phyloP scores from a whole-genome alignment of 148 eudicot genomes.

The Hydrangea macrophylla region DNA sequence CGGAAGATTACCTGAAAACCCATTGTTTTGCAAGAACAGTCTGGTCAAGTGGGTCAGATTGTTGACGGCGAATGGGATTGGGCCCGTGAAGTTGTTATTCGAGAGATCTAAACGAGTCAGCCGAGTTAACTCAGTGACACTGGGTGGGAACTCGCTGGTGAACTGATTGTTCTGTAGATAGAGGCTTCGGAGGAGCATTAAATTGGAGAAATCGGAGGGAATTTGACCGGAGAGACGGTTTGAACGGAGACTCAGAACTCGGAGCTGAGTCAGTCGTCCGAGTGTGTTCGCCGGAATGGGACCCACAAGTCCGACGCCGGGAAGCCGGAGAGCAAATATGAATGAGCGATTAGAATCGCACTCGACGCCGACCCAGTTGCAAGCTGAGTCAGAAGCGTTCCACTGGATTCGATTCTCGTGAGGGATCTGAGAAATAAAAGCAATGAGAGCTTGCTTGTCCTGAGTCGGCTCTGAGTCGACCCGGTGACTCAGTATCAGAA shows the following conservation, averaged over 20 bases:
- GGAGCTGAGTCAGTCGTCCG: conserved; percentile 34
- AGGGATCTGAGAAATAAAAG: conserved; percentile 31
- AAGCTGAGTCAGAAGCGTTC: conserved; percentile 39
- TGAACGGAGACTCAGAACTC: conserved; percentile 38
- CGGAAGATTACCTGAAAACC: conserved; percentile 53
- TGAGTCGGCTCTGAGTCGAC: conserved; percentile 33
- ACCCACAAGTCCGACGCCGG: conserved; percentile 50
- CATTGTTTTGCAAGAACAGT: conserved; percentile 42
- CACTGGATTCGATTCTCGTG: conserved; percentile 40
- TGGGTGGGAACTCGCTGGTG: conserved; percentile 40
- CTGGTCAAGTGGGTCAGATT: conserved; percentile 45
- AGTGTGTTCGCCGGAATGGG: conserved; percentile 46
- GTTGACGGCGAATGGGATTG: conserved; percentile 58
- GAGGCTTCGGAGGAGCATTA: conserved; percentile 32
- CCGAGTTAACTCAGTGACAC: conserved; percentile 39
- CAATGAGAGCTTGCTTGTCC: conserved; percentile 38
- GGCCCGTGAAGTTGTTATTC: conserved; percentile 48
- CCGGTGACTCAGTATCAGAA: not conserved
- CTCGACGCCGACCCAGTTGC: conserved; percentile 45
- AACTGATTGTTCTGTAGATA: conserved; percentile 41
- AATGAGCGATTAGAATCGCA: conserved; percentile 30
- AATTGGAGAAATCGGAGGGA: conserved; percentile 50
- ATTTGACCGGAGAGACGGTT: conserved; percentile 42
- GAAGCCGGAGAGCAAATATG: conserved; percentile 41
- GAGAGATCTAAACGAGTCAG: conserved; percentile 58